These are phyloP conservation scores for Goniomonas avonlea DNA, from an alignment of 78 protist genomes.

Conservation along the genomic window DNA sequence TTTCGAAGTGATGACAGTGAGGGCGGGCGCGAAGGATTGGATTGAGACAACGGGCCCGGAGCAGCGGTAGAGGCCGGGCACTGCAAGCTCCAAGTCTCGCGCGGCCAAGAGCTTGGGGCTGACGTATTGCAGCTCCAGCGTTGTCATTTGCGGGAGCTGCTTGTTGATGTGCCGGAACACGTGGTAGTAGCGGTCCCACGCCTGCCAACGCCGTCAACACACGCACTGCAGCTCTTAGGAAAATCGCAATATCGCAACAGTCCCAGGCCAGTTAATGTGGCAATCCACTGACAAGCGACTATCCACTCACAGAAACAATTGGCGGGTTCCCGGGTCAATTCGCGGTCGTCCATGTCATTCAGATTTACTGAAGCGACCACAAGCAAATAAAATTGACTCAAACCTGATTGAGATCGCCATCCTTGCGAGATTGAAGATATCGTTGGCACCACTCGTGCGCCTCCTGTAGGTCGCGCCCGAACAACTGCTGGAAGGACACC, in stretches of 20 bases:
- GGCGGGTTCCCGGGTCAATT: background rate
- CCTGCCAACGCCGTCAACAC: no score
- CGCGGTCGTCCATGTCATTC: background rate
- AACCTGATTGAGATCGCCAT: slow-evolving; percentile 56
- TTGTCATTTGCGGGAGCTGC: slow-evolving; percentile 78
- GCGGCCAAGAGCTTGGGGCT: slow-evolving; percentile 54
- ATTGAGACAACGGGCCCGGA: slow-evolving; percentile 70
- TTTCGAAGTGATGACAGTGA: slow-evolving; percentile 88
- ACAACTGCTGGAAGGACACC: slow-evolving; percentile 62
- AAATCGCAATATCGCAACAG: no score
- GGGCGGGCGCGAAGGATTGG: slow-evolving; percentile 58
- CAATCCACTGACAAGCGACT: background rate
- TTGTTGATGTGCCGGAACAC: slow-evolving; percentile 80
- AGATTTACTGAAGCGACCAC: no score
- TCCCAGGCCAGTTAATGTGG: no score
- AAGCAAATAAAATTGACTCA: no score
- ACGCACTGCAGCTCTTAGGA: no score
- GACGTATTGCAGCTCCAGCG: slow-evolving; percentile 81
- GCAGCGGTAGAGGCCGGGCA: slow-evolving; percentile 86
- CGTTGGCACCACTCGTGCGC: slow-evolving; percentile 72
- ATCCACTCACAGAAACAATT: background rate
- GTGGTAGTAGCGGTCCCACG: slow-evolving; percentile 93
- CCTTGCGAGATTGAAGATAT: slow-evolving; percentile 49
- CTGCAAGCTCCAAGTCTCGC: slow-evolving; percentile 79
- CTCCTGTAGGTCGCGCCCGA: slow-evolving; percentile 79